These are phyloP conservation scores for Pyrus bretschneideri DNA, from an alignment of 306 rosid genomes.

Conservation along the genomic window DNA sequence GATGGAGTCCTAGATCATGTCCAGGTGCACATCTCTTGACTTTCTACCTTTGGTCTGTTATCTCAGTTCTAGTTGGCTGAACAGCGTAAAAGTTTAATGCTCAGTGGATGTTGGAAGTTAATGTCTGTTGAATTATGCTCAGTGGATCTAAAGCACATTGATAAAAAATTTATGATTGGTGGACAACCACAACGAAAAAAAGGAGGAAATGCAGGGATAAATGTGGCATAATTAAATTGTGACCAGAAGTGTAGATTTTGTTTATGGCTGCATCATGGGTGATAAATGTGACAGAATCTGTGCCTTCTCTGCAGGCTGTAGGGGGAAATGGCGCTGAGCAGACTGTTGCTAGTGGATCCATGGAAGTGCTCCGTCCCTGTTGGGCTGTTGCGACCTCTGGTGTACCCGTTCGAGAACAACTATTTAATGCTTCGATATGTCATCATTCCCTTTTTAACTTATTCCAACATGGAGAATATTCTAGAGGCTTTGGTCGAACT, in stretches of 20 bases:
- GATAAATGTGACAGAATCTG: not conserved
- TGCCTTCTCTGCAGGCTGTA: conserved; percentile 59
- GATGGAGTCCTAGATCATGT: conserved; percentile 99
- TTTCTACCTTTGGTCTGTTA: conserved; percentile 4
- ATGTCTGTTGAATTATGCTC: not conserved
- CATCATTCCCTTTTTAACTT: conserved; percentile 74
- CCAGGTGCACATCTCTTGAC: conserved; percentile 51
- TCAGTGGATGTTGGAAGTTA: not conserved
- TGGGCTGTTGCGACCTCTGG: conserved; percentile 99
- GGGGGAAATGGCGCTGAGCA: conserved; percentile 98
- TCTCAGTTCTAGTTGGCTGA: not conserved
- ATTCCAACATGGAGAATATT: conserved; percentile 83
- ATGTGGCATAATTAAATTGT: not conserved
- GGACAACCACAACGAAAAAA: not conserved
- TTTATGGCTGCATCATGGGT: not conserved
- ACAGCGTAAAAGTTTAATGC: not conserved
- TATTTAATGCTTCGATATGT: conserved; percentile 93
- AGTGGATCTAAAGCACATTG: not conserved
- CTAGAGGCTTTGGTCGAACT: conserved; percentile 54
- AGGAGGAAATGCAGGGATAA: not conserved
- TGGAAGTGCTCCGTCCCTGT: conserved; percentile 96
- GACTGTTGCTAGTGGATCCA: conserved; percentile 91
- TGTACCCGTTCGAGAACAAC: conserved; percentile 87
- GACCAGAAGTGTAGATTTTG: not conserved
- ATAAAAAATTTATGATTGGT: not conserved